phyloP scores from a whole-genome alignment of 305 asterid species.

The Rubia tinctorum region DNA sequence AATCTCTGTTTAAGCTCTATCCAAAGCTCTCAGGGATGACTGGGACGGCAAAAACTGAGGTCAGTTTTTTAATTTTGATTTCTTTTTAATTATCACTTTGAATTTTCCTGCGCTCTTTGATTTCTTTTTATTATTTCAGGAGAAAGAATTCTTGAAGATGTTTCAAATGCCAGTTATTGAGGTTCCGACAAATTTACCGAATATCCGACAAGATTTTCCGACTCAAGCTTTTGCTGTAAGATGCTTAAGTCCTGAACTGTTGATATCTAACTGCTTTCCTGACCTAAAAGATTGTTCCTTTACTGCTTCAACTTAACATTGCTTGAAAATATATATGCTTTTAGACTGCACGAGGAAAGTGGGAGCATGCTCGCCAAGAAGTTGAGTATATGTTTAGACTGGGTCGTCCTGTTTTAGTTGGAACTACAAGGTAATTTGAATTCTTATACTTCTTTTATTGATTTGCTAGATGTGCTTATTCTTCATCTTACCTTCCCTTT shows the following conservation, averaged over 20 bases:
- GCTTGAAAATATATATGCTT: slow-evolving; percentile 25
- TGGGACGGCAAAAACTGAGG: slow-evolving; percentile 99
- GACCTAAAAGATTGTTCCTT: background rate
- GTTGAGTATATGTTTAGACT: slow-evolving; percentile 78
- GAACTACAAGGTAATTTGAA: slow-evolving; percentile 82
- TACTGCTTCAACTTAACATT: slow-evolving; percentile 22
- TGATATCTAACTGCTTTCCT: background rate
- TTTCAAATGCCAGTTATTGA: slow-evolving; percentile 92
- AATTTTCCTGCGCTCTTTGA: background rate
- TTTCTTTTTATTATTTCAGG: slow-evolving; percentile 39
- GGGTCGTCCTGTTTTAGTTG: slow-evolving; percentile 97
- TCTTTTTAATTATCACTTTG: background rate
- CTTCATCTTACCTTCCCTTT: background rate
- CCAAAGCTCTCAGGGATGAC: slow-evolving; percentile 99
- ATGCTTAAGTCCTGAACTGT: slow-evolving; percentile 16
- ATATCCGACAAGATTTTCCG: slow-evolving; percentile 84
- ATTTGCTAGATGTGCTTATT: background rate
- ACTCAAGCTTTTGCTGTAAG: slow-evolving; percentile 97
- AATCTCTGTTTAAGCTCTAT: slow-evolving; percentile 89
- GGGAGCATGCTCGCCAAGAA: slow-evolving; percentile 86
- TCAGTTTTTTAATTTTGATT: slow-evolving; percentile 19
- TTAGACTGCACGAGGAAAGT: slow-evolving; percentile 95
- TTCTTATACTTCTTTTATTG: slow-evolving; percentile 24
- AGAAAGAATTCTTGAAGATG: slow-evolving; percentile 95
- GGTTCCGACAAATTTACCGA: slow-evolving; percentile 92